A percentile compares a stretch with the other conserved stretches of the same genome.
These are phyloP conservation scores for Zizania latifolia DNA, from an alignment of 176 grass and related monocot genomes.

Conservation along the genomic window DNA sequence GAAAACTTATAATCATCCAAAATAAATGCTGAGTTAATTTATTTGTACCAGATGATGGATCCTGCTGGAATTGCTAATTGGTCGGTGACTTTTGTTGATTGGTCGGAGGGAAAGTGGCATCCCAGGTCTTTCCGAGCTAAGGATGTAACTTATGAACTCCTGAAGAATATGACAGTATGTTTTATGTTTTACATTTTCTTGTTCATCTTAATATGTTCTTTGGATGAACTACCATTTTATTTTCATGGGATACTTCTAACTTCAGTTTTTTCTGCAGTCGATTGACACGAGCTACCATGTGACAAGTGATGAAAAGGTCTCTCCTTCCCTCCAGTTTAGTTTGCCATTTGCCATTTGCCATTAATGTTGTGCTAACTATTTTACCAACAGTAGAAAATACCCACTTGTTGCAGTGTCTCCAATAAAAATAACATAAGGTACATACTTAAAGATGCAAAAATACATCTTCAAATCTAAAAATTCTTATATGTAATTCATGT, in stretches of 20 bases:
- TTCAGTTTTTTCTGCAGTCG: conserved; percentile 45
- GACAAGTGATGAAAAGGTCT: conserved; percentile 72
- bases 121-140: conserved; percentile 69
- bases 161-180: conserved; percentile 74
- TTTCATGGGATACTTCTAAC: background rate
- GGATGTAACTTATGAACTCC: conserved; percentile 68
- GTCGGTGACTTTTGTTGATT: conserved; percentile 83
- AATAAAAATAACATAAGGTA: background rate
- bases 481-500: background rate
- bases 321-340: background rate
- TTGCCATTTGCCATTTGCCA: background rate
- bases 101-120: conserved; percentile 94
- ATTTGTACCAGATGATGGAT: conserved; percentile 59
- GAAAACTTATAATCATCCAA: background rate
- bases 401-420: background rate
- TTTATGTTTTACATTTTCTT: background rate
- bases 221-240: background rate
- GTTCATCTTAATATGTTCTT: background rate
- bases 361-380: background rate
- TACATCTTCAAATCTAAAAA: background rate
- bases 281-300: conserved; percentile 70
- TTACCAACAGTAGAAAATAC: background rate
- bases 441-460: background rate
- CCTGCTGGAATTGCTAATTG: conserved; percentile 80
- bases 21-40: background rate